These are phyloP conservation scores for Solanum chmielewskii DNA, from an alignment of 257 asterid species.

Conservation along the genomic window DNA sequence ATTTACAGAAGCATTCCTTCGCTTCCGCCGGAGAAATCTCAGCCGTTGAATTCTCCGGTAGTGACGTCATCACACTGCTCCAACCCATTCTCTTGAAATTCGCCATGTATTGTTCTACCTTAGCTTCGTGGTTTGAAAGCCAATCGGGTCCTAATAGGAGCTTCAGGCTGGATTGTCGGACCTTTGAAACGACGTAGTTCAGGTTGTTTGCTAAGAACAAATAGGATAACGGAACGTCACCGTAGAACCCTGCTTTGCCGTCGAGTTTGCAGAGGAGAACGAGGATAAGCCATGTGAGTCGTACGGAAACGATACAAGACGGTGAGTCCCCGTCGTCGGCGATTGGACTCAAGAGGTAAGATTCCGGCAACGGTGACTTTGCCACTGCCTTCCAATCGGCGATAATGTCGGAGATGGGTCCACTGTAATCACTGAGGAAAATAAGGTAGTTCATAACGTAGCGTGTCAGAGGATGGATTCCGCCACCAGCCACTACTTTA, in stretches of 20 bases:
- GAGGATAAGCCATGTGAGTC: conserved; percentile 74
- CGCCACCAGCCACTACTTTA: conserved; percentile 45
- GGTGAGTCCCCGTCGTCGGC: conserved; percentile 13
- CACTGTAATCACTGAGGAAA: conserved; percentile 71
- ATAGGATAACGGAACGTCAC: conserved; percentile 63
- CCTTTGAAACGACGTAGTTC: conserved; percentile 68
- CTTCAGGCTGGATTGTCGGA: conserved; percentile 45
- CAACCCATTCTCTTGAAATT: conserved; percentile 55
- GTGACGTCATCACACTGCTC: conserved; percentile 29
- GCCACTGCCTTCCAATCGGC: conserved; percentile 37
- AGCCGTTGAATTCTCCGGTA: conserved; percentile 40
- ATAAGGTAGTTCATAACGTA: conserved; percentile 85
- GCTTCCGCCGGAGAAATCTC: conserved; percentile 21
- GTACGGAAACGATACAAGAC: conserved; percentile 28
- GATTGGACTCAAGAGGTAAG: conserved; percentile 40
- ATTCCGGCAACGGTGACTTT: conserved; percentile 47
- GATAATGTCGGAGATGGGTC: conserved; percentile 52
- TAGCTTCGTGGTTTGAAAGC: conserved; percentile 38
- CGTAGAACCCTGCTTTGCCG: conserved; percentile 51
- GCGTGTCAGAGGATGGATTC: conserved; percentile 77
- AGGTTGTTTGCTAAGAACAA: conserved; percentile 71
- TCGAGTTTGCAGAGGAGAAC: conserved; percentile 84
- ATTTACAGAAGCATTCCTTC: conserved; percentile 23
- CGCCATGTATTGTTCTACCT: conserved; percentile 36
- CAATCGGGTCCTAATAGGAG: conserved; percentile 58